Evolutionary conservation across 2,329 filamentous ascomycete species (phyloP).

Genomic region (Ramularia endophylla): DNA sequence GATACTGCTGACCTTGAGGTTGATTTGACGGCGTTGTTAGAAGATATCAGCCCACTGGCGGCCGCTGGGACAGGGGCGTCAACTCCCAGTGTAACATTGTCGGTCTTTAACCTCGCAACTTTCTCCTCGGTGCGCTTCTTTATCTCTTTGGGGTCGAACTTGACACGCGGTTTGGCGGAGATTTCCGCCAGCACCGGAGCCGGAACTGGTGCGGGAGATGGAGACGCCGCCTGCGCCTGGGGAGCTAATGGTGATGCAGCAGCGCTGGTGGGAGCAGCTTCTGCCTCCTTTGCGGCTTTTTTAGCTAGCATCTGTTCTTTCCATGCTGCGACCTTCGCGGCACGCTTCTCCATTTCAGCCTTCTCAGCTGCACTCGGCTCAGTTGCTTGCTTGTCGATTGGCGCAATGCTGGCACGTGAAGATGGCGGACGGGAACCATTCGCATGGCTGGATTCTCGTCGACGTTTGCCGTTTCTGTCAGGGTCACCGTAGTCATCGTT

Average conservation of each 20-base stretch:
- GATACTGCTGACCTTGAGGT: slow-evolving; percentile 3
- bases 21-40: slow-evolving; percentile 22
- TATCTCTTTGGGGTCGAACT: slow-evolving; percentile 82
- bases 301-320: slow-evolving; percentile 74
- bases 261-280: slow-evolving; percentile 3
- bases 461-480: slow-evolving; percentile 52
- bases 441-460: slow-evolving; percentile 25
- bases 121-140: slow-evolving; percentile 67
- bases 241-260: slow-evolving; percentile 9
- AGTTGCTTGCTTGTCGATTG: slow-evolving; percentile 4
- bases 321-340: slow-evolving; percentile 83
- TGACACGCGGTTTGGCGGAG: slow-evolving; percentile 77
- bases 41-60: slow-evolving; percentile 12
- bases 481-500: slow-evolving; percentile 17
- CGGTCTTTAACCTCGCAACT: slow-evolving; percentile 42
- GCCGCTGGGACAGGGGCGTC: slow-evolving; percentile 44
- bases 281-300: slow-evolving; percentile 58
- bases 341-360: slow-evolving; percentile 58
- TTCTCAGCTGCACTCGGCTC: slow-evolving; percentile 32
- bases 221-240: slow-evolving; percentile 2
- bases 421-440: slow-evolving; percentile 13
- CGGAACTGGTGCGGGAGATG: slow-evolving; percentile 26
- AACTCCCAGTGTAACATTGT: slow-evolving; percentile 50
- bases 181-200: slow-evolving; percentile 72
- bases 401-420: slow-evolving; percentile 7